phyloP scores from a whole-genome alignment of 2,329 filamentous ascomycete species.

The Corynespora cassiicola region DNA sequence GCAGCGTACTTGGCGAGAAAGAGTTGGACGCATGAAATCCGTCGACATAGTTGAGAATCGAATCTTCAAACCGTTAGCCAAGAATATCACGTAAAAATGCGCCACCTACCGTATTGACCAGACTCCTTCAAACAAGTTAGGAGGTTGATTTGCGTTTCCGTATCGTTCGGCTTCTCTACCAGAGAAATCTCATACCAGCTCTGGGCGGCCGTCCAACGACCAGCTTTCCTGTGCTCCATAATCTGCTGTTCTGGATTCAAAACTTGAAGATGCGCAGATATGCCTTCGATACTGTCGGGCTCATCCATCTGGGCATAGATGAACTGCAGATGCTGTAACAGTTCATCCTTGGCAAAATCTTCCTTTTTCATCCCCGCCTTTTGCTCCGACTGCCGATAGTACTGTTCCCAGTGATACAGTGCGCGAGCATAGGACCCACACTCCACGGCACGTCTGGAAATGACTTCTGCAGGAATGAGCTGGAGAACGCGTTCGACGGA shows the following conservation, averaged over 20 bases:
- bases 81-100: too few relatives aligned
- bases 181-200: constrained; percentile 97
- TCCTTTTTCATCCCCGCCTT: constrained; percentile 56
- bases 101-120: constrained; percentile 82
- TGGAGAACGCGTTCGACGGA: constrained; percentile 76
- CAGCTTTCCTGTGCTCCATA: constrained; percentile 89
- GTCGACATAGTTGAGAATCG: constrained; percentile 85
- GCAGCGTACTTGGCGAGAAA: constrained; percentile 62
- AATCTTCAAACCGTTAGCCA: constrained; percentile 62
- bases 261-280: constrained; percentile 83
- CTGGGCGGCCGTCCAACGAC: constrained; percentile 91
- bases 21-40: constrained; percentile 63
- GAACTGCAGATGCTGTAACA: constrained; percentile 82
- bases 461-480: constrained; percentile 73
- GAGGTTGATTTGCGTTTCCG: constrained; percentile 81
- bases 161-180: constrained; percentile 76
- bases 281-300: constrained; percentile 93
- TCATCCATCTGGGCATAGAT: constrained; percentile 99
- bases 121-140: constrained; percentile 90
- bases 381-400: constrained; percentile 68
- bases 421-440: constrained; percentile 93
- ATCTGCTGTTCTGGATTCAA: constrained; percentile 95
- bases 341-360: constrained; percentile 61
- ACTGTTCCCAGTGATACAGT: constrained; percentile 92
- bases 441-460: constrained; percentile 85